Evolutionary conservation across 2,329 filamentous ascomycete genomes (phyloP), one percentile per base, ranked within the genome.

Genomic region (Phoma sp.): DNA sequence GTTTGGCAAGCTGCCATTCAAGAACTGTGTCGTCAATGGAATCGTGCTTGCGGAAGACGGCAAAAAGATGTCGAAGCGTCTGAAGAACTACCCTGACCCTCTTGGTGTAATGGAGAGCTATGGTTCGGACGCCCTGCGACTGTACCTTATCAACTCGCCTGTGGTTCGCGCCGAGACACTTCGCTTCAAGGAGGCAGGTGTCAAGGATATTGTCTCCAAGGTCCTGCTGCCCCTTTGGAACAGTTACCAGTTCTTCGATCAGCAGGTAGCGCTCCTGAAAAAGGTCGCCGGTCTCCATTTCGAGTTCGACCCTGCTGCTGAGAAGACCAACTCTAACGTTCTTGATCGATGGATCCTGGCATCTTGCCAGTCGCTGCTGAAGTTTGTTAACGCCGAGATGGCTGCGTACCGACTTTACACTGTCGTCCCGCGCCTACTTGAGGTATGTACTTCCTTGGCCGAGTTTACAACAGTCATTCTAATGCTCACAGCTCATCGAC

Each of bases 1-100:
- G 4, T 96, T 95, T 67, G 90, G 90, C 38, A 84, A 86, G 32
- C 86, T 92, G 2, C 92, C 94, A 0, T 97, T 96, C 82, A 88
- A 95, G 78, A 97, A 96, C 74, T 96, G 92, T 68, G 91, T 97
- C n/a, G 92, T 96, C 59, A 97, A 96, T 71, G 93, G 93, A 44
- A 95, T 96, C 60, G 92, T 97, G 4, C 83, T 97, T 36, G 93
- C 93, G 0, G 92, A 96, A 73, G 92, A 96, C 70, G 94, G 94
- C 51, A 97, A 96, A 82, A 98, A 98, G 82, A 98, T 98, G 94
- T 96, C 92, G 6, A 98, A 98, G 78, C 87, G 94, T 49, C 82
- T 96, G 54, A 96, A 97, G 80, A 98, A 98, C 77, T 98, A 96
- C 75, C 94, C 94, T 0, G 92, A 96, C 69, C 94, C 94, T 10